These are phyloP conservation scores for Gonium pectorale DNA, from an alignment of 139 green algal genomes.

Conservation along the genomic window DNA sequence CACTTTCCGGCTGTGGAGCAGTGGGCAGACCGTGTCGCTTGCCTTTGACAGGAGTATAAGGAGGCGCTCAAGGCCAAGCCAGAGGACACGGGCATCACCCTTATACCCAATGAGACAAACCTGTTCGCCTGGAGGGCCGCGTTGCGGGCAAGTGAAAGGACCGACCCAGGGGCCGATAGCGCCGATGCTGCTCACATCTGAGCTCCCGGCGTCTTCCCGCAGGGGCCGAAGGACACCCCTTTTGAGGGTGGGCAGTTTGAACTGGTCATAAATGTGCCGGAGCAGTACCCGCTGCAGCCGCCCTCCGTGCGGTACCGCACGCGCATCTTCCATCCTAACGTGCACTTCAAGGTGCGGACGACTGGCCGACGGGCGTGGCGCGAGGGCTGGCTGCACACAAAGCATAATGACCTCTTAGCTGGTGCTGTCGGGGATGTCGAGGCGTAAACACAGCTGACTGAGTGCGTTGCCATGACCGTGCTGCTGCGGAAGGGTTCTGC, in stretches of 20 bases:
- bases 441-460: no score
- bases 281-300: conserved; percentile 92
- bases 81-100: conserved; percentile 70
- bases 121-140: conserved; percentile 79
- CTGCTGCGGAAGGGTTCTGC: no score
- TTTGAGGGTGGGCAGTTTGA: conserved; percentile 90
- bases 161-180: background rate
- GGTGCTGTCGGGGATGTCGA: no score
- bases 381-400: no score
- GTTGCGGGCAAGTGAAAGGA: conserved; percentile 60
- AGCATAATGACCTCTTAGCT: no score
- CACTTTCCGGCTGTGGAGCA: background rate
- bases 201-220: background rate
- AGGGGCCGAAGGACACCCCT: conserved; percentile 90
- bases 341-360: conserved; percentile 89
- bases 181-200: background rate
- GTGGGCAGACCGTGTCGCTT: background rate
- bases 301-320: conserved; percentile 84
- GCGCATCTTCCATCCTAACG: conserved; percentile 96
- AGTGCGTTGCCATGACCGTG: no score
- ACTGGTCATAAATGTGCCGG: conserved; percentile 85
- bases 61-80: conserved; percentile 59
- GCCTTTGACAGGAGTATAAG: conserved; percentile 76
- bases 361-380: no score
- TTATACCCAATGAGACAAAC: conserved; percentile 83